These are phyloP conservation scores for Colletotrichum sp. DNA, from an alignment of 2,329 filamentous ascomycete species.

Conservation along the genomic window DNA sequence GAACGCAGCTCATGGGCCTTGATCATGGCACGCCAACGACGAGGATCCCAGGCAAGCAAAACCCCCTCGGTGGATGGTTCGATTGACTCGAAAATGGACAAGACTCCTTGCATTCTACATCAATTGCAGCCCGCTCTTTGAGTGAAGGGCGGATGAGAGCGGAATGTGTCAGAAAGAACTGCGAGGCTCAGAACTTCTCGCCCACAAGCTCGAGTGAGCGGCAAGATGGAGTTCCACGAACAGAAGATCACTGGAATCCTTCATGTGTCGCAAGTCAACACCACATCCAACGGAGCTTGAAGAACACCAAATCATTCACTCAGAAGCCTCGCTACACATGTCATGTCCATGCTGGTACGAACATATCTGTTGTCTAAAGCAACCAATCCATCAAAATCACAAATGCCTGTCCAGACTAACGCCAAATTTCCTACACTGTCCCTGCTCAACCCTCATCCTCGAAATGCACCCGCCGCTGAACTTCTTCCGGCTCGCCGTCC, in stretches of 20 bases:
- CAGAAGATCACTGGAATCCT: accelerated
- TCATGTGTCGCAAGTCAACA: accelerated
- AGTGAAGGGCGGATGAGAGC: background rate
- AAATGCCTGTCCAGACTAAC: background rate
- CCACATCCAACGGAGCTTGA: accelerated
- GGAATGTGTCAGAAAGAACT: background rate
- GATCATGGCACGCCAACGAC: background rate
- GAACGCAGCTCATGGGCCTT: too few species aligned
- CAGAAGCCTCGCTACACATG: accelerated
- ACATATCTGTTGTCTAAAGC: background rate
- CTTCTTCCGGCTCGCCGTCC: background rate
- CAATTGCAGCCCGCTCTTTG: background rate
- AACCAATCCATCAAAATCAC: background rate
- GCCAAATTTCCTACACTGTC: background rate
- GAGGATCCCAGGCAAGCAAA: too few species aligned
- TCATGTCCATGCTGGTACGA: background rate
- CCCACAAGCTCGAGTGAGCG: background rate
- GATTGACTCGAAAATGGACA: too few species aligned
- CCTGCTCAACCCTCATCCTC: background rate
- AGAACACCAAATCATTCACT: accelerated
- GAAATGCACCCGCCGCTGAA: background rate
- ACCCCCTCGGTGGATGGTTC: too few species aligned
- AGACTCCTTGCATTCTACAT: too few species aligned
- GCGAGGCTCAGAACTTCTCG: background rate
- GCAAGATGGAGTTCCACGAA: background rate